These are phyloP conservation scores for Talaromyces nanjingensis DNA, from an alignment of 495 filamentous ascomycete genomes.

Conservation along the genomic window DNA sequence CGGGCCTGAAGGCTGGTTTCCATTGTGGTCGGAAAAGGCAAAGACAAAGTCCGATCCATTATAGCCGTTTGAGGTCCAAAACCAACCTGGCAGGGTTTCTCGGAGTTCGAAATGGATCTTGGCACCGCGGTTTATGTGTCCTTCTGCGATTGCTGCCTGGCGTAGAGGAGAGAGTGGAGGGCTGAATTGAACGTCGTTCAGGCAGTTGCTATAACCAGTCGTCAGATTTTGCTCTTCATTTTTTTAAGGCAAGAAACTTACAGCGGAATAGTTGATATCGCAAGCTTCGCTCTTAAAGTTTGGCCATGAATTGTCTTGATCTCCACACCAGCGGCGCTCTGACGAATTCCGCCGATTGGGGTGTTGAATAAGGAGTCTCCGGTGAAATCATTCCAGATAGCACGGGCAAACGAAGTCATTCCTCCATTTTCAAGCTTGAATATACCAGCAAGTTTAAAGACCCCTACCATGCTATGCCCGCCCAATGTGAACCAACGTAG, in stretches of 20 bases:
- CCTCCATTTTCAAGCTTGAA: not conserved
- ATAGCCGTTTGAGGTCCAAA: not conserved
- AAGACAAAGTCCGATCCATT: constrained; percentile 11
- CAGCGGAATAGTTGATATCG: constrained; percentile 21
- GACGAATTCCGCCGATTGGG: constrained; percentile 6
- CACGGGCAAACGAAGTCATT: not conserved
- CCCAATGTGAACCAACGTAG: constrained; percentile 9
- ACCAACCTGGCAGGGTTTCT: not conserved
- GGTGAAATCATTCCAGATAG: not conserved
- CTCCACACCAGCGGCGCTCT: constrained; percentile 9
- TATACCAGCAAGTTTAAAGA: not conserved
- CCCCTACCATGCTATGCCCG: not conserved
- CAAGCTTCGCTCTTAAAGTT: not conserved
- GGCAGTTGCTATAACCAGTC: not conserved
- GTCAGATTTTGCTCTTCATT: not conserved
- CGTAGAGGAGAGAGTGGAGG: constrained; percentile 16
- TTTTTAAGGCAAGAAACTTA: constrained; percentile 7
- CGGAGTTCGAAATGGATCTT: constrained; percentile 21
- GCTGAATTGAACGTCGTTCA: constrained; percentile 16
- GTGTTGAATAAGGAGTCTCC: not conserved
- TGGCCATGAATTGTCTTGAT: not conserved
- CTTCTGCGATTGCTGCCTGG: constrained; percentile 14
- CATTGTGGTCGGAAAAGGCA: constrained; percentile 13
- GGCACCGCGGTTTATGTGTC: constrained; percentile 17
- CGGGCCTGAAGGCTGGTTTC: constrained; percentile 12